phyloP scores from a whole-genome alignment of 306 rosid genomes.

The Pterocarpus santalinus region DNA sequence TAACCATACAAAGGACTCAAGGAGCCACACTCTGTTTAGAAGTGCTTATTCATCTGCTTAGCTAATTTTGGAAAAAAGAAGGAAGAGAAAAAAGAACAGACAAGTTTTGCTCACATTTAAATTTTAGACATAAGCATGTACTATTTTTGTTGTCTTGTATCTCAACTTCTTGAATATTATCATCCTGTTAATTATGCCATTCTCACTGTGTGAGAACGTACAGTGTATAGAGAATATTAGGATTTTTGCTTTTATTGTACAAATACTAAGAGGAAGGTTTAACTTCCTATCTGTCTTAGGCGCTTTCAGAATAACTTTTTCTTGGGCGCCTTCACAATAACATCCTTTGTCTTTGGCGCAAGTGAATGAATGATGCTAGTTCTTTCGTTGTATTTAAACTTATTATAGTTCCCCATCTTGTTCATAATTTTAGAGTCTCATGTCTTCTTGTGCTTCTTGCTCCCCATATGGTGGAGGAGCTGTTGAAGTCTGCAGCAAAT shows the following conservation, averaged over 20 bases:
- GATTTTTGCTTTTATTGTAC: conserved; percentile 32
- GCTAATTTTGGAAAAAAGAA: background rate
- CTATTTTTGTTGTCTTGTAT: conserved; percentile 37
- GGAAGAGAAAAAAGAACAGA: background rate
- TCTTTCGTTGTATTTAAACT: background rate
- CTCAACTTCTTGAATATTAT: conserved; percentile 39
- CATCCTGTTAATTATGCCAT: conserved; percentile 17
- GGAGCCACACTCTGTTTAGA: background rate
- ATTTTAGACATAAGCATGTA: conserved; percentile 33
- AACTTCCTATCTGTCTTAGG: background rate
- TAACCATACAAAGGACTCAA: conserved; percentile 27
- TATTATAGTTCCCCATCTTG: background rate
- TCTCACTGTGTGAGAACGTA: conserved; percentile 43
- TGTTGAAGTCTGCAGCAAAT: background rate
- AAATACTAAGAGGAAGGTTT: conserved; percentile 20
- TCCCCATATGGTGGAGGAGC: background rate
- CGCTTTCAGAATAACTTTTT: background rate
- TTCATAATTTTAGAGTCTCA: background rate
- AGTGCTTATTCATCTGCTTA: conserved; percentile 35
- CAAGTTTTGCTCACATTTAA: conserved; percentile 27
- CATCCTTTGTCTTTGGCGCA: conserved; percentile 8
- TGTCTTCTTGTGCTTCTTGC: background rate
- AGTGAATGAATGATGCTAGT: conserved; percentile 1
- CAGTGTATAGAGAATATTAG: conserved; percentile 20
- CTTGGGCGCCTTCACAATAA: conserved; percentile 14